A percentile compares a stretch with the other conserved stretches of the same genome.
Conservation (phyloP, 352 stramenopile genomes). For the Phytophthora hybrid region DNA sequence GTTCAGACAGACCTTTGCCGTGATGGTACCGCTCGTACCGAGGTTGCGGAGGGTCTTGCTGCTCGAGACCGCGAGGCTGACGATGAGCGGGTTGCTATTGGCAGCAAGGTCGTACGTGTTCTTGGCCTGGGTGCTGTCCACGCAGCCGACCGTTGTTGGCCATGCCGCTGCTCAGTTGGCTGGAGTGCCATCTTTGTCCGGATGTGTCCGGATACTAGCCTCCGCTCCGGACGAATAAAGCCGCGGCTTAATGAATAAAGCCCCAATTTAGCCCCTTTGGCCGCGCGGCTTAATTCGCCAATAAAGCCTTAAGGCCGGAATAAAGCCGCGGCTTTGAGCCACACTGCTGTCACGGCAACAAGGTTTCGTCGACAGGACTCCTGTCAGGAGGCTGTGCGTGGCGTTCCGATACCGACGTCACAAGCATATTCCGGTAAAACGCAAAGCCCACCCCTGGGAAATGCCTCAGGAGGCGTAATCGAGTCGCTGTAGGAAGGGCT, state of each 20-base stretch:
- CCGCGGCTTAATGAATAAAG: too few species aligned
- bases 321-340: too few species aligned
- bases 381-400: not conserved
- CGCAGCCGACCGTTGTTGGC: constrained; percentile 57
- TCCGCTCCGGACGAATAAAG: too few species aligned
- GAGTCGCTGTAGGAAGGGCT: not conserved
- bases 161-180: constrained; percentile 57
- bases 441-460: constrained; percentile 1
- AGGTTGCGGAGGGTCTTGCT: constrained; percentile 60
- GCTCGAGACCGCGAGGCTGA: constrained; percentile 20
- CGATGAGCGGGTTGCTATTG: constrained; percentile 36
- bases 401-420: not conserved
- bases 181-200: constrained; percentile 26
- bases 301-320: too few species aligned
- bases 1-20: constrained; percentile 50
- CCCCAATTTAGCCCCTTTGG: too few species aligned
- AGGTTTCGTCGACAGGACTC: constrained; percentile 7
- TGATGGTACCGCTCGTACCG: constrained; percentile 50
- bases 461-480: constrained; percentile 1
- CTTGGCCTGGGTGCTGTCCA: constrained; percentile 33
- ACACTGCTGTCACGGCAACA: constrained; percentile 11
- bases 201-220: too few species aligned
- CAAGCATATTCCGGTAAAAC: constrained; percentile 17
- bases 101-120: constrained; percentile 42
- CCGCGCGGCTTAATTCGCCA: too few species aligned